Base-by-base conservation (phyloP, 805 yeast species). In the Candida schatavii region DNA sequence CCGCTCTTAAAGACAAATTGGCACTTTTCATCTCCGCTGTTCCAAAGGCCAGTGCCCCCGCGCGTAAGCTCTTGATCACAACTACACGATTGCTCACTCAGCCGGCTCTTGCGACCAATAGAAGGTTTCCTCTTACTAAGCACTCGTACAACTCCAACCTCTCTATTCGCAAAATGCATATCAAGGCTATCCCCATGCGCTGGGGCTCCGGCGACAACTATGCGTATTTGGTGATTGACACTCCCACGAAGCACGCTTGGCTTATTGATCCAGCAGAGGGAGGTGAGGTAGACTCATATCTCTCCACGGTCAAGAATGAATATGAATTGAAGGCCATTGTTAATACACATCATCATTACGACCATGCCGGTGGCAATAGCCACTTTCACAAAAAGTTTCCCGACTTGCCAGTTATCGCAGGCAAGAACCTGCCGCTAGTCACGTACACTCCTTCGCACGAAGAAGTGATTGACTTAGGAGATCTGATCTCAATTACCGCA, bases 271-370 rank as follows among this genome's bases (percentile, higher is more conserved):
- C 98, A 2, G 98, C 98, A 1, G 85, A 83, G 51, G 91, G 96
- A 1, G 59, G 72, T 3, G 97, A 88, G 53, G 73, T 48, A 17
- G 39, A 46, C 45, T 78, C 78, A 6, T 57, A 75, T 42, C 74
- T 83, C 3, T 67, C 61, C 11, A 55, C 78, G 22, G 50, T 64
- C 27, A 56, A 67, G 27, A 57, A 69, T 14, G 59, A 66, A 30
- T 62, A 75, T 30, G 77, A 82, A 39, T 63, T 93, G 40, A 72
- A 71, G 34, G 88, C 91, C 1, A 85, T 93, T 44, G 95, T 87
- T 39, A 93, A 93, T 64, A 93, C 98, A 1, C 99, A 93, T 59
- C 99, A 93, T 59, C 99, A 93, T 62, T 79, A 81, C 56, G 99
- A 93, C 59, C 99, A 93, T 64, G 72, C 97, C 2, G 97, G 88